Evolutionary conservation across 768 basidiomycete genomes (phyloP).

Genomic region (Tricholoma sp.): DNA sequence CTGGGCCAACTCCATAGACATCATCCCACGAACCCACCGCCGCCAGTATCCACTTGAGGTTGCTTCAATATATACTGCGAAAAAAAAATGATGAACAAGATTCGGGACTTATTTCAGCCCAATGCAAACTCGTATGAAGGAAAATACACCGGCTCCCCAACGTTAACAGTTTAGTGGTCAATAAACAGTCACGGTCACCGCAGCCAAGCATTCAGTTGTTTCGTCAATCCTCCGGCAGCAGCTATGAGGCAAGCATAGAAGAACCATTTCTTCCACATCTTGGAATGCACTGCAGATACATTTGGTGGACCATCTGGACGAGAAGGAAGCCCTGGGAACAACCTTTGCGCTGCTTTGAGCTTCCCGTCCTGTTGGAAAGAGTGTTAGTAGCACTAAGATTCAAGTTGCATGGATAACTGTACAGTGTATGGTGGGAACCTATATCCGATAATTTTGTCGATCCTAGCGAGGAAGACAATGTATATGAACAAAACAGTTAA

Average conservation of each 20-base stretch:
- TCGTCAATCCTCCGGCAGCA: neutral
- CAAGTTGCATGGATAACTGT: slow-evolving; percentile 10
- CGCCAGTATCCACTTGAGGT: too few relatives aligned
- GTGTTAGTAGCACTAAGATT: neutral
- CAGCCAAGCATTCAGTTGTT: neutral
- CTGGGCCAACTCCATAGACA: too few relatives aligned
- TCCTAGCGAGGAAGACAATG: slow-evolving; percentile 30
- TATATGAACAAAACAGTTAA: neutral
- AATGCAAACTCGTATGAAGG: too few relatives aligned
- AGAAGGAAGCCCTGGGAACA: slow-evolving; percentile 34
- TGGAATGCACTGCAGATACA: neutral
- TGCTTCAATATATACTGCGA: too few relatives aligned
- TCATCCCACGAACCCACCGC: too few relatives aligned
- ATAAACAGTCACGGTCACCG: neutral
- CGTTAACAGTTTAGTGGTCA: neutral
- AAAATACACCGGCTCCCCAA: too few relatives aligned
- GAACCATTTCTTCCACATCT: neutral
- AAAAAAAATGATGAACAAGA: too few relatives aligned
- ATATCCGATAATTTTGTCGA: slow-evolving; percentile 43
- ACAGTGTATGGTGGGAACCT: slow-evolving; percentile 59
- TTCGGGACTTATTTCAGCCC: too few relatives aligned
- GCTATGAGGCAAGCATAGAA: neutral
- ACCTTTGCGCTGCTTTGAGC: slow-evolving; percentile 20
- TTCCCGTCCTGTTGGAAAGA: slow-evolving; percentile 23
- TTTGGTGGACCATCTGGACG: slow-evolving; percentile 39